Base-by-base conservation (phyloP, 1,284 basidiomycete species). In the Rhodofomes roseus region DNA sequence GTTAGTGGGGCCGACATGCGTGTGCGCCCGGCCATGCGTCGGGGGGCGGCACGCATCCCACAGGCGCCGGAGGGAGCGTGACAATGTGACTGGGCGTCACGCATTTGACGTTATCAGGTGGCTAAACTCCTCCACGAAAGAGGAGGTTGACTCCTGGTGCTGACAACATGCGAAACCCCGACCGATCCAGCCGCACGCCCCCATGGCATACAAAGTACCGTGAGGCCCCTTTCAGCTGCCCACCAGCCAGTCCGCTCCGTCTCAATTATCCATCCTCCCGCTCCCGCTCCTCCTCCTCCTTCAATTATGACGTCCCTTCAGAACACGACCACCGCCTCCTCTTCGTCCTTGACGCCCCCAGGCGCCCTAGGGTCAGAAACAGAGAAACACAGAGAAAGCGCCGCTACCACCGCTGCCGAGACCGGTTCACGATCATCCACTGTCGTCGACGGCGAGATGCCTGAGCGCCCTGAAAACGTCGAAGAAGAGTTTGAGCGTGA, bases 401-500 rank as follows among this genome's bases (percentile, higher is more conserved):
- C 44, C 2, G 43, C 34, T 2, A 57, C 27, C 12, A n/a, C 34
- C 16, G 31, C 31, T 23, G 46, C 22, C 1, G 60, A 65, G 36
- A 37, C 51, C 3, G 60, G 41, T 43, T 63, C 63, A 14, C 60
- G 57, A 36, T 56, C 62, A 1, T 63, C 62, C 4, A 66, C 60
- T 27, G 60, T 62, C 55, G 60, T 60, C 39, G 60, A 66, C 31
- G 40, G 9, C 27, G 46, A 48, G 44, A 20, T 36, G 7, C 22
- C 58, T 44, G 16, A 67, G 68, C 4, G 66, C 66, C 11, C 27
- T 0, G 74, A 76, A 7, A 41, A 55, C 22, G 62, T 68, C 20
- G 71, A 76, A 36, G 60, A 64, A 0, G 61, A 70, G 53, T 66
- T 69, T 48, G 66, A 67, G 54, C 66, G 64, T 55, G 70, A 68